Evolutionary conservation across 805 yeast genomes (phyloP), one percentile per base, ranked within the genome.

Genomic region (Yarrowia porcina): DNA sequence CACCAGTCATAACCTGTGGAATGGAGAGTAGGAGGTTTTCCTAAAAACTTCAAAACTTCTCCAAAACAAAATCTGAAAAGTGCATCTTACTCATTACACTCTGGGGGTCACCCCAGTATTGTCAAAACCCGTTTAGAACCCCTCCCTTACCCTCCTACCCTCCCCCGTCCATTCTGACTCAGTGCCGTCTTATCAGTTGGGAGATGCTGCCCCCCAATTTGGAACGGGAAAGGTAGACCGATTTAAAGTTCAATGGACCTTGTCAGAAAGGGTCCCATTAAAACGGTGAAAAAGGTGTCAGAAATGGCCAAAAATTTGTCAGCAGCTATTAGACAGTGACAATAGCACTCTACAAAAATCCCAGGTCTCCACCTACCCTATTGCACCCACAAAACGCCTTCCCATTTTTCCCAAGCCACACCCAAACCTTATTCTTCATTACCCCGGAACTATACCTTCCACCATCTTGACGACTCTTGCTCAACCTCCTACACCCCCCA

Each of bases 161-260:
- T n/a, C n/a, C n/a, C n/a, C n/a, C n/a, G n/a, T n/a, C n/a, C n/a
- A n/a, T n/a, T 28, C 52, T 45, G 52, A 45, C 52, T 45, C 52
- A 45, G 52, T 45, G 52, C 52, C 52, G 52, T 30, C 36, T 45
- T 30, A 45, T 45, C 52, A n/a, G 52, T 28, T 45, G 52, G 52
- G 50, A 44, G 12, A 5, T 13, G 32, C 23, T n/a, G 32, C 4
- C 35, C 4, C 35, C 35, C n/a, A 27, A 27, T 27, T 12, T 6
- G 35, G 50, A 41, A 13, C 32, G 11, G 12, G 9, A n/a, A 5
- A 30, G 36, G 13, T 13, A 28, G 28, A 20, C 2, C 10, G 25
- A 7, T 2, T 11, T 30, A 30, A 20, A 10, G 36, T 28, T 28
- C 8, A 4, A 20, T 13, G 4, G 47, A 30, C 33, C 11, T 17